phyloP scores from a whole-genome alignment of 2,329 filamentous ascomycete species.

The Chaetomium sp. region DNA sequence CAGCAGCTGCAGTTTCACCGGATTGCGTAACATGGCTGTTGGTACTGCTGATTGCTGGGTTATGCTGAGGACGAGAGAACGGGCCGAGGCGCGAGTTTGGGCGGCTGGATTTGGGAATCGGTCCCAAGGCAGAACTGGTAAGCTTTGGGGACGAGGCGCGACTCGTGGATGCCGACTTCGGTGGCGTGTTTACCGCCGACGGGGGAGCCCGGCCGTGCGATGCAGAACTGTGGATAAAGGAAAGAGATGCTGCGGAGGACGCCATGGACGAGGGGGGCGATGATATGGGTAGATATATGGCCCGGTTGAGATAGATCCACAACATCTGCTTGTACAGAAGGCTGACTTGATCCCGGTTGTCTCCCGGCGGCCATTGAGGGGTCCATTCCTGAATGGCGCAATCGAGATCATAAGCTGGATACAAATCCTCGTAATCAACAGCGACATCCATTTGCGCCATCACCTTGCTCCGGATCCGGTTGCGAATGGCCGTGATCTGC shows the following conservation, averaged over 20 bases:
- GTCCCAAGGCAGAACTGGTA: background rate
- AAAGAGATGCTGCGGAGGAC: slow-evolving; percentile 20
- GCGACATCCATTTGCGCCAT: slow-evolving; percentile 55
- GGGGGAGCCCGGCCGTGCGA: slow-evolving; percentile 12
- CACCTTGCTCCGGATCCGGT: slow-evolving; percentile 65
- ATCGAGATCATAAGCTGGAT: slow-evolving; percentile 69
- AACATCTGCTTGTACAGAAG: slow-evolving; percentile 60
- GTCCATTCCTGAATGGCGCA: slow-evolving; percentile 67
- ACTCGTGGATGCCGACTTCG: slow-evolving; percentile 28
- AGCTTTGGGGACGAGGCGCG: slow-evolving; percentile 31
- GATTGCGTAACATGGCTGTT: too few species aligned
- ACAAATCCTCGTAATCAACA: slow-evolving; percentile 67
- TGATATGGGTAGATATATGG: slow-evolving; percentile 48
- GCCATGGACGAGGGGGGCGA: slow-evolving; percentile 14
- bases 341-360: slow-evolving; percentile 50
- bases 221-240: slow-evolving; percentile 14
- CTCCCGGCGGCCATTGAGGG: slow-evolving; percentile 53
- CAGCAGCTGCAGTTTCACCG: slow-evolving; percentile 7
- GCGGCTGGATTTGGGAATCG: background rate
- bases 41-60: background rate
- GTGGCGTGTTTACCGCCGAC: slow-evolving; percentile 25
- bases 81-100: slow-evolving; percentile 23
- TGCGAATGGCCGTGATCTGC: slow-evolving; percentile 70
- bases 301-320: slow-evolving; percentile 58
- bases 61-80: slow-evolving; percentile 5